Percentiles rank a stretch among this genome's conserved stretches.
phyloP scores from a whole-genome alignment of 306 rosid genomes.

The Lithocarpus polystachyus region DNA sequence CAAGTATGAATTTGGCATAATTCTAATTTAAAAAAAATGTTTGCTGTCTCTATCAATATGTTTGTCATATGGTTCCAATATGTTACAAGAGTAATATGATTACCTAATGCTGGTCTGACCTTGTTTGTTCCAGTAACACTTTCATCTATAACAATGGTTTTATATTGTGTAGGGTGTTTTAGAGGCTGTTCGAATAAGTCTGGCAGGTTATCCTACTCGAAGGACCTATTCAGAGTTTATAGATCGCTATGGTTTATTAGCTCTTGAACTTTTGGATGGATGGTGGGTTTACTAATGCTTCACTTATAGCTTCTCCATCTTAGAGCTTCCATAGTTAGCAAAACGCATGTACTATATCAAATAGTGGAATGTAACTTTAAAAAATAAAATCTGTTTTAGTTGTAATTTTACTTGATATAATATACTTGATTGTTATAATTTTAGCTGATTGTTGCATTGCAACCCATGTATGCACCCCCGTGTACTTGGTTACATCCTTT shows the following conservation, averaged over 20 bases:
- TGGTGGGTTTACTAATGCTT: constrained; percentile 48
- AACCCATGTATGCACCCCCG: too few relatives aligned
- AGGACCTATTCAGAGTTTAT: constrained; percentile 82
- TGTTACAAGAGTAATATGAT: background rate
- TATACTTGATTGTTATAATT: too few relatives aligned
- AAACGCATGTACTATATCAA: too few relatives aligned
- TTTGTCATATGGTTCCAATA: background rate
- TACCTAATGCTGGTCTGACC: background rate
- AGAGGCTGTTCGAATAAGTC: constrained; percentile 97
- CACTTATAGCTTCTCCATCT: background rate
- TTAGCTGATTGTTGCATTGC: too few relatives aligned
- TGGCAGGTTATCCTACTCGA: constrained; percentile 97
- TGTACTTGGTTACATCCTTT: too few relatives aligned
- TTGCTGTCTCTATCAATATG: background rate
- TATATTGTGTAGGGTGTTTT: constrained; percentile 74
- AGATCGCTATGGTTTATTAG: constrained; percentile 89
- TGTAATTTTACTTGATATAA: too few relatives aligned
- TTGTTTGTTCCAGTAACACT: background rate
- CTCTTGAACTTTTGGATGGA: constrained; percentile 67
- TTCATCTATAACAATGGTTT: background rate
- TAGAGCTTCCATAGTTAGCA: background rate
- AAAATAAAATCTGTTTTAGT: too few relatives aligned
- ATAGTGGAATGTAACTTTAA: too few relatives aligned
- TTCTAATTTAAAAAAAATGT: background rate
- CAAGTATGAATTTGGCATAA: background rate